Percentiles rank a stretch among this genome's conserved stretches.
These are phyloP conservation scores for Melaleuca alternifolia DNA, from an alignment of 345 rosid species.

Conservation along the genomic window DNA sequence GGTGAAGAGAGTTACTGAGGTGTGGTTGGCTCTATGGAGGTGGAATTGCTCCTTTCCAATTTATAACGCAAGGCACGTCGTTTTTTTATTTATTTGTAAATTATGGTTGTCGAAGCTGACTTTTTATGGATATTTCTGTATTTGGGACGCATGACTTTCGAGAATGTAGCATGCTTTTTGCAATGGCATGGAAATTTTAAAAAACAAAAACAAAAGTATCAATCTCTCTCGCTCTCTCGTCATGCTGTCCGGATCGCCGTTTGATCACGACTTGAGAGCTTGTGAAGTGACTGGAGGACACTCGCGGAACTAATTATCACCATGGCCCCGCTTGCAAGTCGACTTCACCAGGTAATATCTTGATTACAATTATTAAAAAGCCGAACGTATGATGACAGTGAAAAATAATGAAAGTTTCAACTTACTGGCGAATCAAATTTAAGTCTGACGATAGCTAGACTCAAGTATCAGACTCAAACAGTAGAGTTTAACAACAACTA, in stretches of 20 bases:
- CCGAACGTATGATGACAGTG: too few species aligned
- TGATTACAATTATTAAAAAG: too few species aligned
- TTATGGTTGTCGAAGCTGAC: background rate
- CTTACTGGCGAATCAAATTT: too few species aligned
- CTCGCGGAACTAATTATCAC: too few species aligned
- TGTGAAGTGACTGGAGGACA: accelerated
- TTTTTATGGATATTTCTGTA: background rate
- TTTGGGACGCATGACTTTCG: background rate
- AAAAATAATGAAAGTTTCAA: too few species aligned
- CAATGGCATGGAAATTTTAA: background rate
- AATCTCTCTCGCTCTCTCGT: background rate
- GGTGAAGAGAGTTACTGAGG: background rate
- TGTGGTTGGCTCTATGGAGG: background rate
- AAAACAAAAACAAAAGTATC: background rate
- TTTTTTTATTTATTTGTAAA: background rate
- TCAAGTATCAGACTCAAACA: too few species aligned
- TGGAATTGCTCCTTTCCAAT: background rate
- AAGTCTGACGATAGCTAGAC: too few species aligned
- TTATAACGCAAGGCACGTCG: background rate
- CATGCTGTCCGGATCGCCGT: background rate
- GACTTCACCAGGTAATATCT: background rate
- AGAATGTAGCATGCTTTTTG: background rate
- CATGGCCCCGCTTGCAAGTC: too few species aligned
- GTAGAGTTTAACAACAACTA: too few species aligned
- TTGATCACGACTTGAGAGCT: accelerated